Percentiles rank a stretch among this genome's conserved stretches.
Conservation (phyloP, 495 filamentous ascomycete species). For the Aspergillus bridgeri region DNA sequence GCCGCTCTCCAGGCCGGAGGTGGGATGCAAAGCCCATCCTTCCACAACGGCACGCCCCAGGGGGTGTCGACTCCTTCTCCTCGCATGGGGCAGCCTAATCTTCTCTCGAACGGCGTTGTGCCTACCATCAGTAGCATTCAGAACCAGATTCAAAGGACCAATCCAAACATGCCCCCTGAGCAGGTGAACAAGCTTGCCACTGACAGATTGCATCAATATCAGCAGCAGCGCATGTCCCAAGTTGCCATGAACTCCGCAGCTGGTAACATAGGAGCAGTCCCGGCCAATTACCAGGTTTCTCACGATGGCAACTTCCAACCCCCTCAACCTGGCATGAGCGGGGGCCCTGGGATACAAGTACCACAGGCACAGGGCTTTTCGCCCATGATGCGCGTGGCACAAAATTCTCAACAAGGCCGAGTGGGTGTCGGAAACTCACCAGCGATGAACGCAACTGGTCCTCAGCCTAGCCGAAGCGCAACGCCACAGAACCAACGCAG, state of each 20-base stretch:
- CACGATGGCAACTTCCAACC: conserved; percentile 41
- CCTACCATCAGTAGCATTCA: conserved; percentile 52
- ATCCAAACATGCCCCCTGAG: conserved; percentile 56
- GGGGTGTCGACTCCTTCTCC: conserved; percentile 50
- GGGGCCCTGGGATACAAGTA: conserved; percentile 38
- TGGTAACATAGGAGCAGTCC: conserved; percentile 43
- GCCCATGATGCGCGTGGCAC: conserved; percentile 68
- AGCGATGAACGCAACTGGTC: conserved; percentile 37
- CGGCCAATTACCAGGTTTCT: conserved; percentile 40
- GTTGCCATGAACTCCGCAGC: conserved; percentile 66
- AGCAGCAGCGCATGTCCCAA: conserved; percentile 52
- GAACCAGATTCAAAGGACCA: conserved; percentile 47
- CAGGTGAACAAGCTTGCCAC: conserved; percentile 58
- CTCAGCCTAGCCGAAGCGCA: conserved; percentile 43
- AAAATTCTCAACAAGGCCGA: conserved; percentile 46
- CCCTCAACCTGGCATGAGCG: conserved; percentile 32
- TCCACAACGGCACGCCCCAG: conserved; percentile 42
- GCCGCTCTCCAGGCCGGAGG: conserved; percentile 48
- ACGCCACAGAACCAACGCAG: conserved; percentile 51
- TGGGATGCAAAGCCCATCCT: conserved; percentile 48
- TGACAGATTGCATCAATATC: conserved; percentile 53
- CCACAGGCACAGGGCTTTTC: conserved; percentile 66
- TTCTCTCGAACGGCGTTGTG: conserved; percentile 51
- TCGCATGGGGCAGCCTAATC: conserved; percentile 49
- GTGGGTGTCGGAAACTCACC: conserved; percentile 38